Conservation (phyloP, 2,329 filamentous ascomycete species). For the Lasiodiplodia citricola region DNA sequence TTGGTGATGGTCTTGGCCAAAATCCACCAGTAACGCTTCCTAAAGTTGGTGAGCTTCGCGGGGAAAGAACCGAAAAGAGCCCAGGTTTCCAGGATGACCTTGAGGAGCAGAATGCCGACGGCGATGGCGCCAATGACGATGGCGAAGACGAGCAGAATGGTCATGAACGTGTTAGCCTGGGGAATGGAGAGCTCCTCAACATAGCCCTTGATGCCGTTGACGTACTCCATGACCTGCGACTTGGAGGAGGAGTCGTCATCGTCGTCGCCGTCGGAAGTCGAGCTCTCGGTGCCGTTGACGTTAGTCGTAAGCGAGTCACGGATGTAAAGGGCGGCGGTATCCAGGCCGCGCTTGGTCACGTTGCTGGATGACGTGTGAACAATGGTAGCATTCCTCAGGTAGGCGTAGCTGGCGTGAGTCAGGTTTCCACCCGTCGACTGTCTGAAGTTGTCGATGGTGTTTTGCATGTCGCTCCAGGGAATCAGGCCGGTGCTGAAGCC, state of each 20-base stretch:
- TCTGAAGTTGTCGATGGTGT: conserved; percentile 83
- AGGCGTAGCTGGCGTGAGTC: conserved; percentile 76
- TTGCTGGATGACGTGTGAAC: conserved; percentile 64
- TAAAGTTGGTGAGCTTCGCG: conserved; percentile 78
- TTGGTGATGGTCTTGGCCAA: conserved; percentile 88
- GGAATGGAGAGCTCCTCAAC: conserved; percentile 86
- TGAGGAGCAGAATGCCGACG: conserved; percentile 85
- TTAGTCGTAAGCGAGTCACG: conserved; percentile 46
- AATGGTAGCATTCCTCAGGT: conserved; percentile 76
- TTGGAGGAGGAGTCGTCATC: neutral
- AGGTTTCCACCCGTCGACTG: conserved; percentile 82
- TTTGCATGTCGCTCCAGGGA: conserved; percentile 80
- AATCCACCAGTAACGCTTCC: conserved; percentile 94
- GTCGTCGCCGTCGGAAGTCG: conserved; percentile 32
- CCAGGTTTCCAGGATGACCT: conserved; percentile 90
- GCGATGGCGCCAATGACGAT: conserved; percentile 84
- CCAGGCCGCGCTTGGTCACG: conserved; percentile 60
- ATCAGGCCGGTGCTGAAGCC: conserved; percentile 87
- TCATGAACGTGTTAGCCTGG: conserved; percentile 94
- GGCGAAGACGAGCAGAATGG: conserved; percentile 83
- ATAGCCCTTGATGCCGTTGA: conserved; percentile 80
- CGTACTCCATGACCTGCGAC: conserved; percentile 57
- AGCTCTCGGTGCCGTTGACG: conserved; percentile 43
- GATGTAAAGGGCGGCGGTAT: conserved; percentile 31
- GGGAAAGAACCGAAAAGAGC: conserved; percentile 89